Evolutionary conservation across 1,284 basidiomycete species (phyloP), one percentile per base, ranked within the genome.

Genomic region (Sporisorium reilianum): DNA sequence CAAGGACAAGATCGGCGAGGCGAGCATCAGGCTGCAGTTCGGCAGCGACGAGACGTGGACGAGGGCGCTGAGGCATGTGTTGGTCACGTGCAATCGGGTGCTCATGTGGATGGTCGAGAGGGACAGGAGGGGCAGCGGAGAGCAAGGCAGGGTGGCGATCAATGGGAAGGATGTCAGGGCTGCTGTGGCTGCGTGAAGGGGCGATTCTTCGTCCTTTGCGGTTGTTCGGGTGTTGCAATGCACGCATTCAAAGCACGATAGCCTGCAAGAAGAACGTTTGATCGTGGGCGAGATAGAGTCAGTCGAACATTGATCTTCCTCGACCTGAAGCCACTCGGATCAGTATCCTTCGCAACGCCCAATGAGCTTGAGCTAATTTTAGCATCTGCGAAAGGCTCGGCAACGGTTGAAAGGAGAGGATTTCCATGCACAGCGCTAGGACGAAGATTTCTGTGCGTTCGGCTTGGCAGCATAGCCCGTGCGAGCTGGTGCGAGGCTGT

Each of bases 1-100:
- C 54, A 97, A 93, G 86, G 97, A 99, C 86, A 93, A 92, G 86
- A 99, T 99, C 64, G 95, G 95, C 5, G 95, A 95, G 66, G 91
- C 93, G 22, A 95, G 93, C 2, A 93, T 99, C 72, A 94, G 95
- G 84, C 87, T 97, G 11, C 93, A 95, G 80, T 95, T 95, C 85
- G 94, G 92, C 71, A 80, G 79, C 42, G 96, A 98, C 83, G 96
- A 98, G 82, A 89, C 90, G 0, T 99, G 96, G 96, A 98, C 96
- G 14, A 90, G 94, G 66, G 95, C 95, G 5, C 87, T 97, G 75
- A 89, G 94, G 46, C 93, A 97, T 82, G 93, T 98, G 58, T 88
- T 97, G 57, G 89, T 94, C 16, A 93, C 93, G 20, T 63, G 64
- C 32, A 76, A 64, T 36, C 41, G 76, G 40, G 49, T 80, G 38